Evolutionary conservation across 73 alveolate genomes (phyloP).

Genomic region (Stentor roeselii): DNA sequence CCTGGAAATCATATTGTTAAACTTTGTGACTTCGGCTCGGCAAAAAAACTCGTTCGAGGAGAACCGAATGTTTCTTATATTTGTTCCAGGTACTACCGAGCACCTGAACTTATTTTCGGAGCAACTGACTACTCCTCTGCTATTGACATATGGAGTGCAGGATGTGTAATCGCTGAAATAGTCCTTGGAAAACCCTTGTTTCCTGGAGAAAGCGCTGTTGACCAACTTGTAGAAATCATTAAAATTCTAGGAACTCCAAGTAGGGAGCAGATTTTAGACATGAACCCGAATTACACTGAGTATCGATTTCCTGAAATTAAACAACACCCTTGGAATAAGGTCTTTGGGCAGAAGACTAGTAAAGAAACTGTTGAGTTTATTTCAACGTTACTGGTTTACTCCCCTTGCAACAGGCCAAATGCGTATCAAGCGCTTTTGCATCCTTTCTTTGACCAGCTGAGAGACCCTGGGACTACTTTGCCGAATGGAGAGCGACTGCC

Average conservation of each 20-base stretch:
- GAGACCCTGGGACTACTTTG: conserved; percentile 61
- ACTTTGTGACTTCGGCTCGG: conserved; percentile 93
- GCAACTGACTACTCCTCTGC: conserved; percentile 82
- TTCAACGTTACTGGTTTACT: too few relatives aligned
- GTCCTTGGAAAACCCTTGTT: conserved; percentile 68
- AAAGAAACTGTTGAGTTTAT: too few relatives aligned
- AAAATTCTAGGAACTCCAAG: conserved; percentile 79
- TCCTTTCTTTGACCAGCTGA: conserved; percentile 63
- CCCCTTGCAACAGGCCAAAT: too few relatives aligned
- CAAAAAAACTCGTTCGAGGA: conserved; percentile 74
- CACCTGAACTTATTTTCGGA: conserved; percentile 94
- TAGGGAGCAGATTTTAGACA: conserved; percentile 61
- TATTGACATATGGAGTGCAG: too few relatives aligned
- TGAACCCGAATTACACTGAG: conserved; percentile 78
- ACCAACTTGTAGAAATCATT: conserved; percentile 56
- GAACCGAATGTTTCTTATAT: conserved; percentile 91
- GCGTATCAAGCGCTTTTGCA: too few relatives aligned
- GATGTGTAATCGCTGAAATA: conserved; percentile 76
- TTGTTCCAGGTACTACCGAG: conserved; percentile 77
- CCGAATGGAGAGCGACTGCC: too few relatives aligned
- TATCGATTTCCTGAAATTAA: conserved; percentile 81
- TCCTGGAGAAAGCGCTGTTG: conserved; percentile 81
- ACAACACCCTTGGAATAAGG: conserved; percentile 86
- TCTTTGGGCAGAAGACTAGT: too few relatives aligned
- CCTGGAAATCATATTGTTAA: conserved; percentile 62